A percentile compares a stretch with the other conserved stretches of the same genome.
Conservation (phyloP, 2,329 filamentous ascomycete species). For the Aspergillus transmontanensis region DNA sequence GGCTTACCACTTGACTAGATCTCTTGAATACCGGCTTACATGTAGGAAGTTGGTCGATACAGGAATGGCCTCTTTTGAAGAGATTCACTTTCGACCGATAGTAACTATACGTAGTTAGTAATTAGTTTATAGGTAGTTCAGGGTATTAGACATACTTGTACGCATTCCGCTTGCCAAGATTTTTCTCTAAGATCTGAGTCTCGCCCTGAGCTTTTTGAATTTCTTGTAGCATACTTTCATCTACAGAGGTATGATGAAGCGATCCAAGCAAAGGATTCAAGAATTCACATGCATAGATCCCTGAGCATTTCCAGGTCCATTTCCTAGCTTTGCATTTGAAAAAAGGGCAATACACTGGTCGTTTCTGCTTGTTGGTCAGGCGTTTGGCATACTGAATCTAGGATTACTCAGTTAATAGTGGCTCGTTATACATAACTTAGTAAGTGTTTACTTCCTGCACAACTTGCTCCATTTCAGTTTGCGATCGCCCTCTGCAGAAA, state of each 20-base stretch:
- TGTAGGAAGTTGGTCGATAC: background rate
- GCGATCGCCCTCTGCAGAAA: background rate
- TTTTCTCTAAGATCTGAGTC: background rate
- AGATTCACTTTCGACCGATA: background rate
- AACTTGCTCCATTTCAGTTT: background rate
- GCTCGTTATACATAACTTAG: background rate
- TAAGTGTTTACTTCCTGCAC: background rate
- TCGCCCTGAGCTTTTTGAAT: background rate
- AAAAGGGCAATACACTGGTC: background rate
- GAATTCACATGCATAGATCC: background rate
- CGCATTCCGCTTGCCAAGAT: background rate
- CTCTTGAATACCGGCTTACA: background rate
- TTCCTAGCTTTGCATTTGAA: background rate
- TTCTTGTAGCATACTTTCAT: background rate
- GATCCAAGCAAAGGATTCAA: background rate
- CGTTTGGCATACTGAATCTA: background rate
- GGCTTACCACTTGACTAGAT: background rate
- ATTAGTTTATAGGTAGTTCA: background rate
- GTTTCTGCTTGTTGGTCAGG: background rate
- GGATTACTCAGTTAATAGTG: background rate
- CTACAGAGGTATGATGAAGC: background rate
- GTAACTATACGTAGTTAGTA: background rate
- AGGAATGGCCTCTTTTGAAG: background rate
- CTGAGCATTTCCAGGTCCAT: background rate
- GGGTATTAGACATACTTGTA: background rate